Conservation (phyloP, 495 filamentous ascomycete species). For the Penicilliopsis zonata region DNA sequence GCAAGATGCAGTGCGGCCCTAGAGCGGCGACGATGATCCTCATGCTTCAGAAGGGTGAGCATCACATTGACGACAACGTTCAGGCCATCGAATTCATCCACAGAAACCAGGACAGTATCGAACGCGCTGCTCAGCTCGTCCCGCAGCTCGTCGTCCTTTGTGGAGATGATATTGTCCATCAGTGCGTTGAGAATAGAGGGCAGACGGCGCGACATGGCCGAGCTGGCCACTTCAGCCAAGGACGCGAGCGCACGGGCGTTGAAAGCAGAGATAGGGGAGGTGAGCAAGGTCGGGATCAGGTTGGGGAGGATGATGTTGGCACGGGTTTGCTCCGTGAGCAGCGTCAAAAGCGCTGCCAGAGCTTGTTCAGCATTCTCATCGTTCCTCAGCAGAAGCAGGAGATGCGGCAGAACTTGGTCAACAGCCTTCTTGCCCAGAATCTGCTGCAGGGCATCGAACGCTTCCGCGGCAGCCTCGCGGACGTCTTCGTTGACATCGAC, state of each 20-base stretch:
- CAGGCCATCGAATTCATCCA: constrained; percentile 91
- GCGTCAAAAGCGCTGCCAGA: constrained; percentile 77
- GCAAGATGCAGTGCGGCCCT: constrained; percentile 69
- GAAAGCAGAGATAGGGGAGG: constrained; percentile 84
- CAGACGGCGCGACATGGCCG: constrained; percentile 78
- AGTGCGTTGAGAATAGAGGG: constrained; percentile 83
- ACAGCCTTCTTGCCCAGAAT: constrained; percentile 87
- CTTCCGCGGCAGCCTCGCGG: constrained; percentile 90
- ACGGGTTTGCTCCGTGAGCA: constrained; percentile 84
- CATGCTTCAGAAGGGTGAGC: constrained; percentile 74
- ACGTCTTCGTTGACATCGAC: constrained; percentile 85
- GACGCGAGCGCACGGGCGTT: constrained; percentile 91
- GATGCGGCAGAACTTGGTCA: constrained; percentile 86
- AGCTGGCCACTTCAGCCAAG: constrained; percentile 76
- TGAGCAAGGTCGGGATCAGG: constrained; percentile 82
- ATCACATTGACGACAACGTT: constrained; percentile 92
- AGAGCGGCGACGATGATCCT: constrained; percentile 75
- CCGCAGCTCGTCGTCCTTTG: constrained; percentile 63
- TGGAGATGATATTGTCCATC: constrained; percentile 79
- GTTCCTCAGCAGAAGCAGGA: constrained; percentile 73
- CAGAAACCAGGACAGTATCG: constrained; percentile 76
- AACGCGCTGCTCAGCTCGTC: constrained; percentile 67
- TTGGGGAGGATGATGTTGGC: constrained; percentile 95
- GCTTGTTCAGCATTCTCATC: constrained; percentile 87
- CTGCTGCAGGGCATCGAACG: constrained; percentile 88